Base-by-base conservation (phyloP, 768 basidiomycete genomes). In the Clitopilus passeckerianus region DNA sequence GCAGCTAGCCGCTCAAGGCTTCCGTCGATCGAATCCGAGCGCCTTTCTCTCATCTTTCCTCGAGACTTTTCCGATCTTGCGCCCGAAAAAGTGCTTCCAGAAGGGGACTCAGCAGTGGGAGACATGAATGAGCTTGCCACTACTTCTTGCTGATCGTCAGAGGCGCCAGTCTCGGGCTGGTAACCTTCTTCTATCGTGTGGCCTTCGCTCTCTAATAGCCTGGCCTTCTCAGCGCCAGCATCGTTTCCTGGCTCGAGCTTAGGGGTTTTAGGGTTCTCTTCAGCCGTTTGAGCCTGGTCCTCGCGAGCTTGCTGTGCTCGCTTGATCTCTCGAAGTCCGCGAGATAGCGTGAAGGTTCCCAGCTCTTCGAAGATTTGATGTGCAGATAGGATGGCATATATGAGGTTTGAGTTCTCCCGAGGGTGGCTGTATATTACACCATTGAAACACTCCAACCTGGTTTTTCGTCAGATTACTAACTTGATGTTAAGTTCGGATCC, bases 401-500 rank as follows among this genome's bases (percentile, higher is more conserved):
- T 77, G 35, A 98, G 71, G 66, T 96, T 90, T 0, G 95, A 87
- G 69, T 97, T 98, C 30, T 91, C 88, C 43, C 82, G 78, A 14
- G 94, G 78, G 63, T 93, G 86, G 65, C 90, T 80, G 41, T 88
- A 80, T 54, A 97, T 82, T 59, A 97, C 79, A 4, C 87, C 82
- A 70, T 95, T 97, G 77, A 99, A 94, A 1, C 89, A 85, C 70
- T 99, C 97, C 46, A 98, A 80, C 81, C 92, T 94, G 62, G 41
- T 7, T 46, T 24, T 3, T 41, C 41, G 30, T 56, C 8, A 57
- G 33, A n/a, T 4, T 22, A 23, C 12, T 12, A 52, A 27, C 5
- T 18, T 10, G 52, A 33, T 24, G 59, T 20, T 30, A 55, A 33
- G 0, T 18, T 16, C 16, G 22, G 37, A 44, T 50, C 16, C 24